These are phyloP conservation scores for Fraxinus floribunda DNA, from an alignment of 305 asterid species.

Conservation along the genomic window DNA sequence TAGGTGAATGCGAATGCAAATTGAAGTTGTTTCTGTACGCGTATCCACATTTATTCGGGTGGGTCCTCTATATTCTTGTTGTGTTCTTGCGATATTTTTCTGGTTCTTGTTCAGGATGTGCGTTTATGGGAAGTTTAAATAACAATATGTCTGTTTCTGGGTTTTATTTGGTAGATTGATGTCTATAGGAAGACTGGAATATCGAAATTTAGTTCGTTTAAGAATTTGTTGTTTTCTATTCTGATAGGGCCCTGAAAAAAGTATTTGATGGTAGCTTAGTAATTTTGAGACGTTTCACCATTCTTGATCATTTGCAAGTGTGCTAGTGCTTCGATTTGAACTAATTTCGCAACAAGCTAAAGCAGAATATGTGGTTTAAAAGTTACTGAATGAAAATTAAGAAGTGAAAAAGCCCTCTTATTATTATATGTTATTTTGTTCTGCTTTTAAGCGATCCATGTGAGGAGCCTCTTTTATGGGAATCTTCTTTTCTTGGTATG, in stretches of 20 bases:
- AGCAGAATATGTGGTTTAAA: background rate
- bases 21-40: background rate
- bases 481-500: slow-evolving; percentile 44
- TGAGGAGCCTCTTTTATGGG: slow-evolving; percentile 29
- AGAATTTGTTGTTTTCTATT: background rate
- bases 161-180: background rate
- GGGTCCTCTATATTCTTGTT: background rate
- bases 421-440: slow-evolving; percentile 22
- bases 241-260: background rate
- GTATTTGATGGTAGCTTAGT: background rate
- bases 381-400: slow-evolving; percentile 16
- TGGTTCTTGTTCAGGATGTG: background rate
- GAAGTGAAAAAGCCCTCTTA: slow-evolving; percentile 3
- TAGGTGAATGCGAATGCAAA: background rate
- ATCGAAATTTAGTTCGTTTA: background rate
- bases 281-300: background rate
- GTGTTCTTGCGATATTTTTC: background rate
- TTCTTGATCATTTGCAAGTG: background rate
- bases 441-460: slow-evolving; percentile 29
- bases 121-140: background rate
- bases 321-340: background rate
- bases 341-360: background rate
- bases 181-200: background rate
- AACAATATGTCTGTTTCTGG: background rate
- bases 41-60: background rate